These are phyloP conservation scores for Sinapis alba DNA, from an alignment of 441 rosid species.

Conservation along the genomic window DNA sequence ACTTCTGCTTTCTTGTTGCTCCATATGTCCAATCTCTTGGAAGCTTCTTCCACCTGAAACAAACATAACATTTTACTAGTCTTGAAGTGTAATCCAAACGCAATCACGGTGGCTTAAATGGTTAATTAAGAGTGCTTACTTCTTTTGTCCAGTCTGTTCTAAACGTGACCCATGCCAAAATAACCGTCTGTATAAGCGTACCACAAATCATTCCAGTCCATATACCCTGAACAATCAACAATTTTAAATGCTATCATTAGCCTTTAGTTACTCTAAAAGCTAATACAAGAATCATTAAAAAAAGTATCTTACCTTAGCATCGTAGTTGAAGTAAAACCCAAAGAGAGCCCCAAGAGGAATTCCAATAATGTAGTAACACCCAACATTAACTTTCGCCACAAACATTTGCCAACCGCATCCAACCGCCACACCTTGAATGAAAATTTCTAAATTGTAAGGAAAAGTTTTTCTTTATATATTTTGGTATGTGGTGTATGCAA, in stretches of 20 bases:
- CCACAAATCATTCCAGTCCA: constrained; percentile 69
- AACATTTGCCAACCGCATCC: constrained; percentile 74
- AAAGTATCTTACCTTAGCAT: constrained; percentile 50
- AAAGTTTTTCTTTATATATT: background rate
- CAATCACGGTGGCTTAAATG: background rate
- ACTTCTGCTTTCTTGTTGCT: constrained; percentile 34
- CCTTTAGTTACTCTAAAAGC: background rate
- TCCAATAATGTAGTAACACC: constrained; percentile 59
- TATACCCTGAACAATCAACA: constrained; percentile 47
- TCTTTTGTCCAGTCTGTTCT: constrained; percentile 61
- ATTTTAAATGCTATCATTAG: background rate
- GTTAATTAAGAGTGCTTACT: constrained; percentile 21
- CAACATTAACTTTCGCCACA: constrained; percentile 64
- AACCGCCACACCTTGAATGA: constrained; percentile 54
- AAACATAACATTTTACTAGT: background rate
- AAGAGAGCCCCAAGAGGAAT: constrained; percentile 57
- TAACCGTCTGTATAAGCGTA: constrained; percentile 53
- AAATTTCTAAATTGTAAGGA: background rate
- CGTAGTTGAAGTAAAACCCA: constrained; percentile 59
- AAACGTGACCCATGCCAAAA: constrained; percentile 57
- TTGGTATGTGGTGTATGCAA: background rate
- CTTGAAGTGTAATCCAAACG: background rate
- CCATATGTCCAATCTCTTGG: constrained; percentile 49
- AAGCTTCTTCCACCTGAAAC: constrained; percentile 55
- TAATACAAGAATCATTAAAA: background rate